A percentile compares a stretch with the other conserved stretches of the same genome.
Evolutionary conservation across 805 yeast species (phyloP).

Genomic region (Spathaspora passalidarum): DNA sequence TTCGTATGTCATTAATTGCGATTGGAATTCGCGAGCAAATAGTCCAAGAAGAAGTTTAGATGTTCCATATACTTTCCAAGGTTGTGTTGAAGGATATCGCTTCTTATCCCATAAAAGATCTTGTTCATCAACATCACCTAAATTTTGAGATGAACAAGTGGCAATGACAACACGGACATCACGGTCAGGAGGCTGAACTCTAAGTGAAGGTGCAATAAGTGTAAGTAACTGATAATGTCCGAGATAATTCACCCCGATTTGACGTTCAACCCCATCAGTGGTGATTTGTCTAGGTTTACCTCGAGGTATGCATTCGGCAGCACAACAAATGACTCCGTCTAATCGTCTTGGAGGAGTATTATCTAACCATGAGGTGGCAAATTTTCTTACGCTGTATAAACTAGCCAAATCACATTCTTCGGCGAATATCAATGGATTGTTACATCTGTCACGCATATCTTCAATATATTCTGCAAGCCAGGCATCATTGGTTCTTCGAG

Average conservation of each 20-base stretch:
- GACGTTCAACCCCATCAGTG: slow-evolving; percentile 81
- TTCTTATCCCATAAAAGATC: slow-evolving; percentile 58
- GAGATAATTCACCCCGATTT: slow-evolving; percentile 77
- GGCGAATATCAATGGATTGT: slow-evolving; percentile 79
- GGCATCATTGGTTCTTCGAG: slow-evolving; percentile 56
- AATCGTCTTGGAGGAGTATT: slow-evolving; percentile 85
- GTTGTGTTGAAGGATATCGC: slow-evolving; percentile 56
- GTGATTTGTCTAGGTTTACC: slow-evolving; percentile 64
- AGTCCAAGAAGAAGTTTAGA: slow-evolving; percentile 75
- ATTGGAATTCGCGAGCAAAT: slow-evolving; percentile 78
- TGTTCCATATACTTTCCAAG: slow-evolving; percentile 79
- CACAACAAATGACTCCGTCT: slow-evolving; percentile 87
- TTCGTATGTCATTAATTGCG: slow-evolving; percentile 53
- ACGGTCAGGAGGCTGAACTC: slow-evolving; percentile 90
- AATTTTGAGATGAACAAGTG: slow-evolving; percentile 72
- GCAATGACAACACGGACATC: slow-evolving; percentile 84
- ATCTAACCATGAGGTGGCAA: slow-evolving; percentile 94
- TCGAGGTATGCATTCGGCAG: slow-evolving; percentile 76
- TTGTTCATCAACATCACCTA: slow-evolving; percentile 67
- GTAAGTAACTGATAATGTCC: slow-evolving; percentile 81
- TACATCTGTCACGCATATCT: slow-evolving; percentile 67
- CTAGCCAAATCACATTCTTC: slow-evolving; percentile 83
- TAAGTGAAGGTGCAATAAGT: slow-evolving; percentile 75
- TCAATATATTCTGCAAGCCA: slow-evolving; percentile 82
- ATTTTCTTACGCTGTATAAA: slow-evolving; percentile 72